Conservation (phyloP, 23 red algal species). For the Gracilaria gracilis region DNA sequence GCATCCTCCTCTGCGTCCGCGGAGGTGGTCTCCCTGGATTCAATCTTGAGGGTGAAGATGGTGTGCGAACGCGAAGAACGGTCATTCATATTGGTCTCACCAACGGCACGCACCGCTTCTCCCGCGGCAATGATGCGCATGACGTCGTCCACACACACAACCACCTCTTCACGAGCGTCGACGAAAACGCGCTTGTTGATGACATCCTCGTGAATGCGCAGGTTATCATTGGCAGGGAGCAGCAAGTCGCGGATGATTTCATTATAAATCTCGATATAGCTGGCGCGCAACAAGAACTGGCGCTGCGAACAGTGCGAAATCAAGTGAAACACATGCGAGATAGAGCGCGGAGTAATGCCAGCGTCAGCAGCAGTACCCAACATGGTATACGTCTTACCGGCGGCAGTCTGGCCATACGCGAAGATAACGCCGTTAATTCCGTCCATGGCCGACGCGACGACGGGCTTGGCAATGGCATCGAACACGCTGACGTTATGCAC, state of each 20-base stretch:
- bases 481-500: conserved; percentile 69
- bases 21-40: conserved; percentile 78
- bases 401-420: conserved; percentile 96
- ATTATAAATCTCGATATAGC: conserved; percentile 99
- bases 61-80: conserved; percentile 95
- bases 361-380: conserved; percentile 76
- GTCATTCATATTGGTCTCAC: conserved; percentile 97
- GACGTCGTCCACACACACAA: conserved; percentile 69
- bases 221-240: conserved; percentile 75
- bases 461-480: conserved; percentile 67
- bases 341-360: conserved; percentile 82
- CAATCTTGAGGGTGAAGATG: conserved; percentile 95
- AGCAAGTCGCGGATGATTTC: conserved; percentile 95
- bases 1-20: conserved; percentile 42
- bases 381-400: conserved; percentile 98
- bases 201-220: conserved; percentile 94
- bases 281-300: conserved; percentile 88
- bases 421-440: conserved; percentile 94
- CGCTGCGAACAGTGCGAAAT: conserved; percentile 52
- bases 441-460: conserved; percentile 76
- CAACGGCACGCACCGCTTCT: conserved; percentile 76
- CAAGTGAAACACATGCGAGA: conserved; percentile 79
- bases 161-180: conserved; percentile 87
- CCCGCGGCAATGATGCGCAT: conserved; percentile 82
- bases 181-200: conserved; percentile 88